Base-by-base conservation (phyloP, 2,329 filamentous ascomycete species). In the Xylaria sp. region DNA sequence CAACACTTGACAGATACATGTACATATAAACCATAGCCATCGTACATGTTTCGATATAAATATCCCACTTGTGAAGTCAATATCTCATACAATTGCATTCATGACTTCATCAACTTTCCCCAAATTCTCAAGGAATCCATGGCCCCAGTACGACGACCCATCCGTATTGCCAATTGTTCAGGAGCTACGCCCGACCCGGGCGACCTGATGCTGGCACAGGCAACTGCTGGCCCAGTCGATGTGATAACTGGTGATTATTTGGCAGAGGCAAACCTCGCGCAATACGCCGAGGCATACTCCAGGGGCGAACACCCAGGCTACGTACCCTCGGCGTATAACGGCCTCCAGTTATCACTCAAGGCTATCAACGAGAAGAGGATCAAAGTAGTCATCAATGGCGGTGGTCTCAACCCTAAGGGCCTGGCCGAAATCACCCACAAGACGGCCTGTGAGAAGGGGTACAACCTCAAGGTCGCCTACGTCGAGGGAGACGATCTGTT, bases 361-460 rank as follows among this genome's bases (percentile, higher is more conserved):
- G 60, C 61, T 79, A 8, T 71, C 58, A 52, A 64, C 4, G 73
- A 80, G 58, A 78, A 81, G 61, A 67, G 76, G 0, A 84, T 85
- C 72, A 83, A 82, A 60, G 76, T 86, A 12, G 74, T 84, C 53
- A 77, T 84, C 59, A 86, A 86, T 70, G 84, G 83, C 3, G 84
- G 84, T 1, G 82, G 80, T 1, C 76, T 83, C 12, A 83, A 86
- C 65, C 84, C 84, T 0, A 76, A 77, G 56, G 82, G 78, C 0
- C 70, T 87, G 14, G 82, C 84, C 2, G 85, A 84, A 63, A 82
- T 85, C 63, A 75, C 78, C 1, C 81, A 82, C 1, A 84, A 86
- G 64, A 76, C 85, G 17, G 65, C 51, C n/a, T 17, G 25, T 11
- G 38, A 64, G 6, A 68, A 67, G 14, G 65, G 65, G 2, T 61